Evolutionary conservation across 75 land plant genomes (phyloP).

Genomic region (Adiantum capillusveneris): DNA sequence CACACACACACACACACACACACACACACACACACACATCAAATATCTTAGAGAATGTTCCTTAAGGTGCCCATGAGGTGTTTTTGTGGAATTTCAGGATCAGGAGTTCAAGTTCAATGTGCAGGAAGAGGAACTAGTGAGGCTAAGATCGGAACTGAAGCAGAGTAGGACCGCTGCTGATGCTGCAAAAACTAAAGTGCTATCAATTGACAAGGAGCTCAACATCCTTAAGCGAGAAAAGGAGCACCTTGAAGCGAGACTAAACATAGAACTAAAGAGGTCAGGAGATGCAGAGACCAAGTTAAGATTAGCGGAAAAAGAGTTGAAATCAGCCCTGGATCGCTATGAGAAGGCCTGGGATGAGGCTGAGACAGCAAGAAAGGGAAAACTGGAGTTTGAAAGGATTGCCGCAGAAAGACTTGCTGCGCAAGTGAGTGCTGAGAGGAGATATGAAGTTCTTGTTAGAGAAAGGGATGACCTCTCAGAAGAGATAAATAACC

Average conservation of each 20-base stretch:
- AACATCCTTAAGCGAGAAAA: constrained; percentile 55
- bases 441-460: constrained; percentile 53
- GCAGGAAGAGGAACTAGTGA: constrained; percentile 44
- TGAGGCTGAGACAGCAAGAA: constrained; percentile 55
- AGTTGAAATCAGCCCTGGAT: constrained; percentile 61
- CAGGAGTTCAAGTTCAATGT: constrained; percentile 43
- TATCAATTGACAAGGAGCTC: constrained; percentile 51
- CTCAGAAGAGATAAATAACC: constrained; percentile 36
- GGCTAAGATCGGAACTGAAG: constrained; percentile 42
- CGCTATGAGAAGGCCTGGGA: constrained; percentile 65
- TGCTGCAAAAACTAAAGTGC: constrained; percentile 42
- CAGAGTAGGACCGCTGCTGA: constrained; percentile 38
- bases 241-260: constrained; percentile 51
- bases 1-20: no score
- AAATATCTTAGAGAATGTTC: no score
- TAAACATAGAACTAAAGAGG: constrained; percentile 37
- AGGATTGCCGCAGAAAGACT: constrained; percentile 71
- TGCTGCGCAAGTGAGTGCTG: constrained; percentile 55
- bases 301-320: constrained; percentile 53
- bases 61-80: no score
- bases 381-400: constrained; percentile 54
- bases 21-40: no score
- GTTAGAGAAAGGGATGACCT: constrained; percentile 53
- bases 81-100: constrained; percentile 36
- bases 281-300: constrained; percentile 65